Evolutionary conservation across 2,329 filamentous ascomycete species (phyloP).

Genomic region (Diaporthe amygdali): DNA sequence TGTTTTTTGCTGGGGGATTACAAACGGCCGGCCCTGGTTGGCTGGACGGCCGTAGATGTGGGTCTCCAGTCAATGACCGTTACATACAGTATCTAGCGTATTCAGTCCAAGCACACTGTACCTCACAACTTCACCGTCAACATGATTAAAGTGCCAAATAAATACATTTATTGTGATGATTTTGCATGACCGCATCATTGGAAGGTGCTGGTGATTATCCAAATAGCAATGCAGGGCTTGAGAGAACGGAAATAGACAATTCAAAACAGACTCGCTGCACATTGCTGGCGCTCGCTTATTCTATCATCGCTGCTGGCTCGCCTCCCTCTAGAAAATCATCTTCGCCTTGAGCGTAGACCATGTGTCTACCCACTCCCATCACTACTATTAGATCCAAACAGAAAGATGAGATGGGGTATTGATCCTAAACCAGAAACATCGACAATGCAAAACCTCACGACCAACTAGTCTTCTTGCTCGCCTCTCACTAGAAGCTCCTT

Average conservation of each 20-base stretch:
- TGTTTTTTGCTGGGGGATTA: slow-evolving; percentile 28
- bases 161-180: too few species aligned
- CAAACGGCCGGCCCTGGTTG: slow-evolving; percentile 29
- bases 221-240: too few species aligned
- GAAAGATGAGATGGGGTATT: neutral
- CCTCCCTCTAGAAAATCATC: neutral
- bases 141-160: too few species aligned
- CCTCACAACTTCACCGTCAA: neutral
- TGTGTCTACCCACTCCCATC: neutral
- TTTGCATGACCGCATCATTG: too few species aligned
- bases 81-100: neutral
- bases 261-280: neutral
- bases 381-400: neutral
- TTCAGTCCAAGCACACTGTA: too few species aligned
- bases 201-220: too few species aligned
- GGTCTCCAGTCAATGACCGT: neutral
- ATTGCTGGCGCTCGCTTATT: neutral
- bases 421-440: neutral
- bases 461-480: neutral
- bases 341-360: neutral
- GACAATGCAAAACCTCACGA: neutral
- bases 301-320: neutral
- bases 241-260: too few species aligned
- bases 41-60: neutral
- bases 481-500: slow-evolving; percentile 42